phyloP scores from a whole-genome alignment of 2,329 filamentous ascomycete genomes.

The Mariannaea elegans region DNA sequence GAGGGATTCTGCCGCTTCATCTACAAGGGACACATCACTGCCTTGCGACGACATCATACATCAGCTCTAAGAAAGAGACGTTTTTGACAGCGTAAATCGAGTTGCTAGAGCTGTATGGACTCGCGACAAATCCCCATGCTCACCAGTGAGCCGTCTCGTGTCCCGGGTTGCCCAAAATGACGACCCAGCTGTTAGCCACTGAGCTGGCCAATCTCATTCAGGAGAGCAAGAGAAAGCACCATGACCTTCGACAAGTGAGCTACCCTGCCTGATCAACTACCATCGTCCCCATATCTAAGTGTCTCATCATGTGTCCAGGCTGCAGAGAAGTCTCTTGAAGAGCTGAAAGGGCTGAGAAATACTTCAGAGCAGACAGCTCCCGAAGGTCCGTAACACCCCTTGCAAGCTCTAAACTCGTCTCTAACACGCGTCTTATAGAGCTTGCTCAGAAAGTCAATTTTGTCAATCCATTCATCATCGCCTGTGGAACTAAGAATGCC shows the following conservation, averaged over 20 bases:
- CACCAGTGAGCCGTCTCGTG: constrained; percentile 35
- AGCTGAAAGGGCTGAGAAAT: constrained; percentile 69
- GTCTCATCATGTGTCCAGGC: constrained; percentile 62
- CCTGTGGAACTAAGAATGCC: constrained; percentile 87
- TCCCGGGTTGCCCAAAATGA: constrained; percentile 69
- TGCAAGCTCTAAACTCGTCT: constrained; percentile 20
- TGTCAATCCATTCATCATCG: constrained; percentile 92
- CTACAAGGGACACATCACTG: constrained; percentile 44
- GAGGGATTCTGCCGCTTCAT: constrained; percentile 42
- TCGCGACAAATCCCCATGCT: constrained; percentile 31
- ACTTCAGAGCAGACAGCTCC: constrained; percentile 50
- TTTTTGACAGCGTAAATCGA: constrained; percentile 25
- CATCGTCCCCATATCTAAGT: not conserved
- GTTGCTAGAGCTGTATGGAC: constrained; percentile 40
- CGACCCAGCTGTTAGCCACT: constrained; percentile 85
- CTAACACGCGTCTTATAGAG: constrained; percentile 63
- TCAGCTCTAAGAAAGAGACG: constrained; percentile 23
- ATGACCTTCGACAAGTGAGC: constrained; percentile 83
- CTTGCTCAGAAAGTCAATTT: constrained; percentile 84
- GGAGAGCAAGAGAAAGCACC: constrained; percentile 94
- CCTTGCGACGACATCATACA: constrained; percentile 31
- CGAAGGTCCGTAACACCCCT: constrained; percentile 43
- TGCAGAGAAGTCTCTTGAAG: constrained; percentile 91
- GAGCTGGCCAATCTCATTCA: constrained; percentile 92
- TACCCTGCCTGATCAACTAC: not conserved